Base-by-base conservation (phyloP, 768 basidiomycete genomes). In the Lepiota subincarnata region DNA sequence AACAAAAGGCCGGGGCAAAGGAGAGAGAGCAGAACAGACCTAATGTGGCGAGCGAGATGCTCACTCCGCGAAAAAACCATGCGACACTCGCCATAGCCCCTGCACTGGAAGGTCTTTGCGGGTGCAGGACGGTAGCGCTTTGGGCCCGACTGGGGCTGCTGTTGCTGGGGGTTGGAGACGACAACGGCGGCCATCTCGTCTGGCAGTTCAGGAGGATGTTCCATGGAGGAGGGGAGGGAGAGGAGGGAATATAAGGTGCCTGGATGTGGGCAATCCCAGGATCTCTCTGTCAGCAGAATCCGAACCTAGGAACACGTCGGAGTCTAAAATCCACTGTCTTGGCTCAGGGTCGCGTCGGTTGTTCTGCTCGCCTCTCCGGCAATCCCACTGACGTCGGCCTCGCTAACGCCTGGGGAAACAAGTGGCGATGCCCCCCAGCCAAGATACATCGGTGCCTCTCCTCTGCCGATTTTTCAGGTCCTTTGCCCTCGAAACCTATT, bases 41-140 rank as follows among this genome's bases (percentile, higher is more conserved):
- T 78, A 67, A 97, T 89, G 75, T 98, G 96, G 62, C 96, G 79
- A 56, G 95, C 93, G 4, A 98, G 77, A 73, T 98, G 96, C 71
- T 98, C 96, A 67, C 89, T 90, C 70, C 96, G 78, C 55, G 87
- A 89, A 69, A 98, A 98, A 57, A 95, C 92, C 93, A 97, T 98
- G 55, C 88, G 80, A 74, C 96, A 98, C 46, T 94, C 92, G 60
- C 92, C 93, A 67, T 88, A 98, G 11, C 95, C 95, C 47, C 86
- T 82, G 72, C 96, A 98, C 64, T 93, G 89, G 69, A 97, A 98
- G 26, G 92, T 93, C 75, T 96, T 97, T 52, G 90, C 87, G 5
- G 90, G 89, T 0, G 89, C 85, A 3, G 89, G 86, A 13, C 91
- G 80, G 64, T 89, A 90, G 42, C 90, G 80, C 64, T 86, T 89